These are phyloP conservation scores for Alternaria sp. DNA, from an alignment of 2,329 filamentous ascomycete species.

Conservation along the genomic window DNA sequence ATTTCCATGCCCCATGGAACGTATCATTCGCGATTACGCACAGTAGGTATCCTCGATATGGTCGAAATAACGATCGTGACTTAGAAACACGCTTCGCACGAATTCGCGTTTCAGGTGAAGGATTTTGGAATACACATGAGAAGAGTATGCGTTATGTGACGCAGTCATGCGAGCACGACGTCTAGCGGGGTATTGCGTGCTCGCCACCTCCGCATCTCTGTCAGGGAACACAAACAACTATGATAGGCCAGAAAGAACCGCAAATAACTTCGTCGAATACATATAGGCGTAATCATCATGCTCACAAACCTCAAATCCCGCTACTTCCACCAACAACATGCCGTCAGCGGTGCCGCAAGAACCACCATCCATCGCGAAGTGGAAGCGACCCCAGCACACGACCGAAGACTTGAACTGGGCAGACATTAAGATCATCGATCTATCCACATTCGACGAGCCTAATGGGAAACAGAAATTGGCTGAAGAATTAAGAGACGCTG, in stretches of 20 bases:
- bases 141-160: not conserved
- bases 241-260: not conserved
- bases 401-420: constrained; percentile 36
- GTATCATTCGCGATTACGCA: too few species aligned
- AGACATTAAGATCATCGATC: constrained; percentile 45
- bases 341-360: constrained; percentile 29
- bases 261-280: not conserved
- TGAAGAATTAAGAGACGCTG: constrained; percentile 63
- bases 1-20: not conserved
- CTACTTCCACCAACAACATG: constrained; percentile 22
- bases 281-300: not conserved
- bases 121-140: too few species aligned
- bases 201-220: constrained; percentile 12
- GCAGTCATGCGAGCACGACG: constrained; percentile 24
- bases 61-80: too few species aligned
- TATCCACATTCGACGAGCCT: constrained; percentile 62
- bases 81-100: too few species aligned
- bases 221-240: not conserved
- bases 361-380: constrained; percentile 31
- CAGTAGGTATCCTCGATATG: too few species aligned
- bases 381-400: constrained; percentile 38
- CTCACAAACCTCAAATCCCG: not conserved
- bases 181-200: constrained; percentile 39
- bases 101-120: too few species aligned
- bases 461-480: constrained; percentile 64